Base-by-base conservation (phyloP, 768 basidiomycete genomes). In the Psilocybe tampanensis region DNA sequence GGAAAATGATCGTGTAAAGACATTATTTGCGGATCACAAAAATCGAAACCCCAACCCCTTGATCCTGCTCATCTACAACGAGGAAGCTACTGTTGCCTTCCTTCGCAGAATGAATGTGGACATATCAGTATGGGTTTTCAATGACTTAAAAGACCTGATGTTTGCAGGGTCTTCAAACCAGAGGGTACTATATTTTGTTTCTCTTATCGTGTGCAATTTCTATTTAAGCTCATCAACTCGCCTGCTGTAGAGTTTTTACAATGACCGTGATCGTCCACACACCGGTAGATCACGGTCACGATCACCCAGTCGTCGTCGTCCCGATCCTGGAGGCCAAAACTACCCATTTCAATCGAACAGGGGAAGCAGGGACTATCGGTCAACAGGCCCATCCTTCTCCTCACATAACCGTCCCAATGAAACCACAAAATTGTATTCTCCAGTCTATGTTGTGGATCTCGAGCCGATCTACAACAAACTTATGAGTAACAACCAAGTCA, bases 41-140 rank as follows among this genome's bases (percentile, higher is more conserved):
- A n/a, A 41, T 43, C n/a, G 44, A 15, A 44, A 59, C 7, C 43
- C 32, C 4, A 21, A 47, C 2, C 82, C 83, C 0, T 64, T 76
- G 48, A 61, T 86, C 22, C 65, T 86, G 5, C 73, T 86, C 7
- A 79, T 85, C 2, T 72, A 79, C 42, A 70, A 79, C 23, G 72
- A 76, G 55, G 65, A 73, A 39, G 65, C 75, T 59, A 73, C 80
- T 0, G 61, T 68, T 6, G 70, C 70, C n/a, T 67, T 76, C 9
- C 69, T 86, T 7, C 60, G 60, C 17, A 74, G 72, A 26, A 69
- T 78, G 12, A 78, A 76, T 11, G 66, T 85, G 17, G 71, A 83
- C 34, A 69, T 69, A 8, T 67, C 68, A n/a, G 43, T 45, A 1
- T 86, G 79, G 77, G 64, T 70, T 1, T 68, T 29, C 9, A 9